Percentiles rank a stretch among this genome's conserved stretches.
Evolutionary conservation across 2,329 filamentous ascomycete genomes (phyloP).

Genomic region (Colletotrichum melonis): DNA sequence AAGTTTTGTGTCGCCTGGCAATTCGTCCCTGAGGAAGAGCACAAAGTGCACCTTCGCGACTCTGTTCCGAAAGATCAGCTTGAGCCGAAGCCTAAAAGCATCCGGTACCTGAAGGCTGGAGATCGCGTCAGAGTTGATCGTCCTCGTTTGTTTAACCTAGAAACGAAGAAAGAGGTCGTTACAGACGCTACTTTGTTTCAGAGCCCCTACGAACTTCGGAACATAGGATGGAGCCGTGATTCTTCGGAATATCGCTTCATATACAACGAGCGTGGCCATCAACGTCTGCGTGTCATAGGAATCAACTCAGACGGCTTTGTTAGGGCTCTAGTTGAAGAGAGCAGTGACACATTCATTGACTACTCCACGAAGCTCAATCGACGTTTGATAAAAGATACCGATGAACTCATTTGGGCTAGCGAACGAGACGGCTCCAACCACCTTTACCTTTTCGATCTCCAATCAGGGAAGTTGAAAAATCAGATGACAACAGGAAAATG

Average conservation of each 20-base stretch:
- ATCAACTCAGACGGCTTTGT: conserved; percentile 36
- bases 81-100: conserved; percentile 39
- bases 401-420: conserved; percentile 43
- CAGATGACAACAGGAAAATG: conserved; percentile 43
- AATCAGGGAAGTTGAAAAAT: background rate
- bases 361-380: conserved; percentile 30
- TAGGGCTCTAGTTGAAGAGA: conserved; percentile 39
- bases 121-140: conserved; percentile 40
- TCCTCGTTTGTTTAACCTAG: conserved; percentile 42
- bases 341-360: conserved; percentile 40
- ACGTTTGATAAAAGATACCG: background rate
- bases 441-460: conserved; percentile 41
- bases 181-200: conserved; percentile 40
- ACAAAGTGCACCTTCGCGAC: conserved; percentile 38
- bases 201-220: conserved; percentile 38
- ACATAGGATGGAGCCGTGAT: conserved; percentile 41
- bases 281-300: conserved; percentile 37
- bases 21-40: conserved; percentile 37
- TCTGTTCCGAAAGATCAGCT: conserved; percentile 43
- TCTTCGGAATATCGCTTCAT: conserved; percentile 42
- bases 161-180: conserved; percentile 34
- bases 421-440: conserved; percentile 45
- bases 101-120: conserved; percentile 42
- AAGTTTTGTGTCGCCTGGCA: conserved; percentile 40
- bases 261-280: conserved; percentile 44